Evolutionary conservation across 176 grass and related monocot species (phyloP).

Genomic region (Cenchrus americanus): DNA sequence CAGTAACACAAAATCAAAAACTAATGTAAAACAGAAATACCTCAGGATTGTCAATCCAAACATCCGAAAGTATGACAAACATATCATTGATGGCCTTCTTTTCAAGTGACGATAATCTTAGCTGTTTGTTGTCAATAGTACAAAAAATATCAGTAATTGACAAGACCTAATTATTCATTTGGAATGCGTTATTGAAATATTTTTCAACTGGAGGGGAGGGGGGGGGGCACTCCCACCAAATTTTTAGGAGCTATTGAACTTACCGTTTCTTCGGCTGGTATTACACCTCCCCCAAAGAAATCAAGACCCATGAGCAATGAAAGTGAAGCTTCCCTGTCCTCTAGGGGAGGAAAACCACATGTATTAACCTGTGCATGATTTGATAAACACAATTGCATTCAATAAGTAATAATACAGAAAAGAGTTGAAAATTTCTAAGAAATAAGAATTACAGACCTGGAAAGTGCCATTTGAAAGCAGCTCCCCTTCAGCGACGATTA

Average conservation of each 20-base stretch:
- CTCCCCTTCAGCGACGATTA: constrained; percentile 90
- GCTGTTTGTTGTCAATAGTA: constrained; percentile 53
- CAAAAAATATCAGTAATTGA: constrained; percentile 37
- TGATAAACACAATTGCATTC: not conserved
- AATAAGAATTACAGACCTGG: constrained; percentile 52
- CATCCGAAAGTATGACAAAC: constrained; percentile 96
- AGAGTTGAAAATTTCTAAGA: constrained; percentile 1
- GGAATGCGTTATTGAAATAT: not conserved
- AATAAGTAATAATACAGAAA: constrained; percentile 24
- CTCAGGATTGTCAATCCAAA: constrained; percentile 92
- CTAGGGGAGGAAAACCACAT: constrained; percentile 96
- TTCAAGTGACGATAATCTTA: constrained; percentile 74
- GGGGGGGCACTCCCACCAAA: not conserved
- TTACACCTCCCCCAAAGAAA: constrained; percentile 87
- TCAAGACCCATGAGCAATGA: constrained; percentile 87
- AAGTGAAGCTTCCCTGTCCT: constrained; percentile 78
- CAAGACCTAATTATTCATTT: constrained; percentile 6
- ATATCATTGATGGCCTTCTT: constrained; percentile 89
- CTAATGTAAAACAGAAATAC: constrained; percentile 54
- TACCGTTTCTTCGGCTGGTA: constrained; percentile 90
- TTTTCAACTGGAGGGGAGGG: not conserved
- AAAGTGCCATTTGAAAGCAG: constrained; percentile 87
- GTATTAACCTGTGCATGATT: constrained; percentile 81
- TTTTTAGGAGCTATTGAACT: constrained; percentile 5
- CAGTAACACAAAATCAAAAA: constrained; percentile 28